Conservation (phyloP, 345 rosid species). For the Citrus hindsii region DNA sequence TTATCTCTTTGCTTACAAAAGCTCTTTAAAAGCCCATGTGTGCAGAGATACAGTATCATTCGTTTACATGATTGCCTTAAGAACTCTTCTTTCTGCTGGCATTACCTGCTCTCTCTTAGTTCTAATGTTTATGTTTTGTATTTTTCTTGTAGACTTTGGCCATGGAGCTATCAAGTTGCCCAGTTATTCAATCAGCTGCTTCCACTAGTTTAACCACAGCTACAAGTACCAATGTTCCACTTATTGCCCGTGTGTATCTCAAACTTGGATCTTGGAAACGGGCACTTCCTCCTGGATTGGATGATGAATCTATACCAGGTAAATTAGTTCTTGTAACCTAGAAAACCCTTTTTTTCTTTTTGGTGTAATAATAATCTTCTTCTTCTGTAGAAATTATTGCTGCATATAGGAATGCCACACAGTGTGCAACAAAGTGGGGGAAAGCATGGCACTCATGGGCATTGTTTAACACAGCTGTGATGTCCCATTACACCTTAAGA, state of each 20-base stretch:
- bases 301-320: conserved; percentile 93
- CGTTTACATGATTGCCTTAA: no score
- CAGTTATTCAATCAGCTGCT: conserved; percentile 49
- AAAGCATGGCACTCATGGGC: conserved; percentile 99
- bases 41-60: background rate
- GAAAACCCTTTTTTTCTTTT: no score
- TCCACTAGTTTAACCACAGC: conserved; percentile 44
- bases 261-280: conserved; percentile 87
- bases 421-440: conserved; percentile 77
- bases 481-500: conserved; percentile 83
- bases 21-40: background rate
- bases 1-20: background rate
- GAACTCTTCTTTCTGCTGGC: background rate
- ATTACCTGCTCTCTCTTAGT: conserved; percentile 10
- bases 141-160: conserved; percentile 58
- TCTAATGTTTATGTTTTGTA: background rate
- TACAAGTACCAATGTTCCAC: conserved; percentile 55
- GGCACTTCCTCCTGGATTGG: conserved; percentile 84
- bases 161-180: conserved; percentile 59
- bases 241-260: conserved; percentile 82
- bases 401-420: conserved; percentile 76
- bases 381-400: conserved; percentile 56
- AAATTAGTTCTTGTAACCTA: background rate
- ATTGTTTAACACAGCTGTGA: conserved; percentile 92
- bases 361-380: background rate